These are phyloP conservation scores for Usnea hakonensis DNA, from an alignment of 495 filamentous ascomycete species.

Conservation along the genomic window DNA sequence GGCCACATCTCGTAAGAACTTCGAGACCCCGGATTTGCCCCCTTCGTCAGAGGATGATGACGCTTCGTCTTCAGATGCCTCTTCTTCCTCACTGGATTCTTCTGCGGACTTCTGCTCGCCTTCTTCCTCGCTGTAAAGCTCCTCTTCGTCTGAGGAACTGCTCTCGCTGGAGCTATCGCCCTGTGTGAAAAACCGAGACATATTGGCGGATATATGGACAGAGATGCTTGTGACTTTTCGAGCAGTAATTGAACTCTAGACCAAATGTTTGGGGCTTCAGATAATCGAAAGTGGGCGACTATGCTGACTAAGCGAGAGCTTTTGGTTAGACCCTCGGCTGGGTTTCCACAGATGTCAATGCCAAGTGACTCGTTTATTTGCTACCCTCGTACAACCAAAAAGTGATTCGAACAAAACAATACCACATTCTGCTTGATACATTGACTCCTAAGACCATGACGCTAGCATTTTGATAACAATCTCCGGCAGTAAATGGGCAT, in stretches of 20 bases:
- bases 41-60: slow-evolving; percentile 55
- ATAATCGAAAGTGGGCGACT: not conserved
- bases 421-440: no score
- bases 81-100: slow-evolving; percentile 53
- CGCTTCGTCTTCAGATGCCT: slow-evolving; percentile 29
- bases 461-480: no score
- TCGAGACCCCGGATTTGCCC: slow-evolving; percentile 59
- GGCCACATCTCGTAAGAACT: slow-evolving; percentile 70
- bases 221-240: not conserved
- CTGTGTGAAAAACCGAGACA: slow-evolving; percentile 96
- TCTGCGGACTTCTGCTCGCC: slow-evolving; percentile 44
- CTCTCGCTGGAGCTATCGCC: slow-evolving; percentile 79
- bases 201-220: slow-evolving; percentile 25
- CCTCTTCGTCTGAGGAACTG: slow-evolving; percentile 74
- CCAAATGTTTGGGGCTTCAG: not conserved
- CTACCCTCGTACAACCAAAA: no score
- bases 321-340: not conserved
- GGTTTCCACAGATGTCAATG: no score
- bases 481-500: no score
- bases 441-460: no score
- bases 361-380: no score
- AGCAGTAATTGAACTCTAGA: not conserved
- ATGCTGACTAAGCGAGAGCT: not conserved
- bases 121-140: slow-evolving; percentile 71
- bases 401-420: not conserved